Conservation (phyloP, 2,329 filamentous ascomycete species). For the Colletotrichum liriopes region DNA sequence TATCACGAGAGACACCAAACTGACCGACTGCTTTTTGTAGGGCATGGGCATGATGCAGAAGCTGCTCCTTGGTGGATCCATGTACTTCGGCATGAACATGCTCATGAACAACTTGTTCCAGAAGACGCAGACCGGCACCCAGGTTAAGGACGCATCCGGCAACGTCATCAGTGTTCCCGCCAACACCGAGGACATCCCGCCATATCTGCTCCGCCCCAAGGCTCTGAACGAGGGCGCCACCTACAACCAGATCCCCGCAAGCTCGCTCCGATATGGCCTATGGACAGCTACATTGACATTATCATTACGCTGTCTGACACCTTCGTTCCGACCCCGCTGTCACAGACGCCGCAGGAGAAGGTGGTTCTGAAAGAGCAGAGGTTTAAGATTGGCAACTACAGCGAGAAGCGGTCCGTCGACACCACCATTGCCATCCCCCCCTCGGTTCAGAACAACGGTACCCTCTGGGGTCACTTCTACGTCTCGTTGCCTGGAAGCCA, state of each 20-base stretch:
- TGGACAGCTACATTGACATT: constrained; percentile 85
- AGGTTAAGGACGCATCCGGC: constrained; percentile 67
- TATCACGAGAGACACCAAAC: constrained; percentile 12
- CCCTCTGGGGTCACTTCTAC: constrained; percentile 95
- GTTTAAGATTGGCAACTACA: constrained; percentile 85
- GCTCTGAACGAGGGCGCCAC: constrained; percentile 72
- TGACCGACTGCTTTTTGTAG: constrained; percentile 44
- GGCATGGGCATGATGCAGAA: constrained; percentile 59
- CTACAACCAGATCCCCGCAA: constrained; percentile 75
- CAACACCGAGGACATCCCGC: constrained; percentile 72
- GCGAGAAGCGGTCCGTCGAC: constrained; percentile 83
- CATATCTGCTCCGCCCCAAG: constrained; percentile 76
- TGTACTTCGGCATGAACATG: constrained; percentile 74
- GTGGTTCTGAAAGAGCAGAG: constrained; percentile 85
- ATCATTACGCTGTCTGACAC: constrained; percentile 87
- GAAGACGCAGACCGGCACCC: constrained; percentile 63
- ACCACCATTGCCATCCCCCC: constrained; percentile 84
- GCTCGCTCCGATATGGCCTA: constrained; percentile 90
- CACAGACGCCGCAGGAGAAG: constrained; percentile 75
- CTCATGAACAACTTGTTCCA: constrained; percentile 68
- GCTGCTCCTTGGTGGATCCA: constrained; percentile 66
- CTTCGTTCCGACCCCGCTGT: constrained; percentile 77
- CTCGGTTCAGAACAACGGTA: constrained; percentile 90
- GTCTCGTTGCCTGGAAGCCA: constrained; percentile 82
- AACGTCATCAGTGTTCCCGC: constrained; percentile 67